phyloP scores from a whole-genome alignment of 139 green algal species.

The Astrephomene gubernaculifera region DNA sequence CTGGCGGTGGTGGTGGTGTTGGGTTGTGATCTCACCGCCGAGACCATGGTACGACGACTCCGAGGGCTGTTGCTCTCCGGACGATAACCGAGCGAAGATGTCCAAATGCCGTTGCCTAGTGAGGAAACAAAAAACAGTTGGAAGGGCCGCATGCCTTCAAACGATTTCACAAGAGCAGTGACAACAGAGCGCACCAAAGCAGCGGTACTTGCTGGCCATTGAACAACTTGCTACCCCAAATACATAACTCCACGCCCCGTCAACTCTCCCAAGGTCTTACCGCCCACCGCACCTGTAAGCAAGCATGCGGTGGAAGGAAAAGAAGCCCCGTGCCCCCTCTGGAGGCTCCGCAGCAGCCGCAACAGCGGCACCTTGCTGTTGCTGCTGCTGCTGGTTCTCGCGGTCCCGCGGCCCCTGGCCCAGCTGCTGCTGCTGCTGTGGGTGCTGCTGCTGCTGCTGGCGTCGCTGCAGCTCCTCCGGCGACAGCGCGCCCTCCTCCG shows the following conservation, averaged over 20 bases:
- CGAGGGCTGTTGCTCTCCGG: too few relatives aligned
- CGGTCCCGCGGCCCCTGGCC: not conserved
- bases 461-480: conserved; percentile 4
- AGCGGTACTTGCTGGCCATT: too few relatives aligned
- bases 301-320: conserved; percentile 47
- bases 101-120: not conserved
- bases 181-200: too few relatives aligned
- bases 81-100: too few relatives aligned
- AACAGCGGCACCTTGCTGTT: not conserved
- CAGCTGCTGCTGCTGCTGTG: conserved; percentile 6
- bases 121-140: too few relatives aligned
- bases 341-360: not conserved
- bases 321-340: conserved; percentile 27
- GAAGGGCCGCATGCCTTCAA: too few relatives aligned
- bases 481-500: conserved; percentile 21
- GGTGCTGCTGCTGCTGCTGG: not conserved
- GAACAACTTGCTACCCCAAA: too few relatives aligned
- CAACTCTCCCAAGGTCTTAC: not conserved
- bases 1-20: too few relatives aligned
- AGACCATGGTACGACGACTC: too few relatives aligned
- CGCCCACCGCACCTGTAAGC: conserved; percentile 21
- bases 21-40: too few relatives aligned
- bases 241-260: too few relatives aligned
- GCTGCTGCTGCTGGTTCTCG: not conserved
- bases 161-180: too few relatives aligned